These are phyloP conservation scores for Martiniozyma asiatica DNA, from an alignment of 1,139 yeast genomes.

Conservation along the genomic window DNA sequence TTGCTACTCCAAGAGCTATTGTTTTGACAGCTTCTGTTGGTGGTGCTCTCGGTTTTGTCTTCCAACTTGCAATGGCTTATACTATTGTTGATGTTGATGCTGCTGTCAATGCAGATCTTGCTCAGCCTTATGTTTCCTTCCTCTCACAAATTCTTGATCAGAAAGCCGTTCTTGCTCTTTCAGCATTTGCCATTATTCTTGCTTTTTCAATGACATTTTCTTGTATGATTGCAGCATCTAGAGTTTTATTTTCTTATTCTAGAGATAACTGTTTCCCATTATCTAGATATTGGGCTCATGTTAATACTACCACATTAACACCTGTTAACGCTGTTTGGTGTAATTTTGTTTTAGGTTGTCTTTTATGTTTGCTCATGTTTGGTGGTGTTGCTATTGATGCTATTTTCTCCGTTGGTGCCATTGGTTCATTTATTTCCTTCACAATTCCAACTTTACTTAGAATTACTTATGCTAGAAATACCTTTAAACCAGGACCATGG, in stretches of 20 bases:
- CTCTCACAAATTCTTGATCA: conserved; percentile 38
- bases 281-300: conserved; percentile 41
- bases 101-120: conserved; percentile 43
- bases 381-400: conserved; percentile 65
- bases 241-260: conserved; percentile 59
- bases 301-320: conserved; percentile 44
- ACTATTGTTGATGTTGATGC: conserved; percentile 42
- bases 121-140: conserved; percentile 56
- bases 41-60: conserved; percentile 49
- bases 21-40: conserved; percentile 53
- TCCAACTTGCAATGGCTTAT: conserved; percentile 56
- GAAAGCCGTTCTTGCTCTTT: conserved; percentile 38
- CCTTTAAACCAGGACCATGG: conserved; percentile 62
- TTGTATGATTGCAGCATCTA: conserved; percentile 59
- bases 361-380: conserved; percentile 50
- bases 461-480: conserved; percentile 40
- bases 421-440: conserved; percentile 60
- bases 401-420: conserved; percentile 67
- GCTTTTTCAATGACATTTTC: conserved; percentile 60
- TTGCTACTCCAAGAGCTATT: conserved; percentile 54
- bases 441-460: conserved; percentile 55
- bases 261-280: conserved; percentile 62
- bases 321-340: conserved; percentile 65
- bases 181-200: conserved; percentile 48
- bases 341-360: conserved; percentile 45